Evolutionary conservation across 805 yeast species (phyloP).

Genomic region (Yueomyces sinensis): DNA sequence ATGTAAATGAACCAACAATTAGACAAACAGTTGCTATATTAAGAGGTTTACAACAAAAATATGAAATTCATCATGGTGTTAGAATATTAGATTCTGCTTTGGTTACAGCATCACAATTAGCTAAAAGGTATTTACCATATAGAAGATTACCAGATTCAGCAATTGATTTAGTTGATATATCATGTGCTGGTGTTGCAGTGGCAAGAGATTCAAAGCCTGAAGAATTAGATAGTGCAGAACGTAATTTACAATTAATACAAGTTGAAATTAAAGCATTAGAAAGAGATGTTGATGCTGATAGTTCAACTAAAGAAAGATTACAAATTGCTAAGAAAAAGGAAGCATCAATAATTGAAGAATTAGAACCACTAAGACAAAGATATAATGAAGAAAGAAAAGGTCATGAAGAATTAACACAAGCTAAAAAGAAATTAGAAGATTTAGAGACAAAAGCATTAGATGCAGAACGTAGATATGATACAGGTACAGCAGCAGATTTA

Average conservation of each 20-base stretch:
- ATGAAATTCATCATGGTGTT: constrained; percentile 96
- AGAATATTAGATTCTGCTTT: constrained; percentile 89
- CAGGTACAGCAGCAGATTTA: constrained; percentile 88
- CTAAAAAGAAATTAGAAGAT: constrained; percentile 85
- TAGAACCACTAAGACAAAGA: constrained; percentile 74
- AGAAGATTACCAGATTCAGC: constrained; percentile 96
- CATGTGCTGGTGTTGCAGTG: constrained; percentile 95
- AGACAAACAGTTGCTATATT: constrained; percentile 90
- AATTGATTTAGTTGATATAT: constrained; percentile 88
- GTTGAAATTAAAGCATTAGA: constrained; percentile 96
- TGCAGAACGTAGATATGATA: constrained; percentile 95
- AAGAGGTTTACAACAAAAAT: constrained; percentile 89
- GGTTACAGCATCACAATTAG: constrained; percentile 88
- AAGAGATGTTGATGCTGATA: constrained; percentile 80
- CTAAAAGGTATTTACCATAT: constrained; percentile 87
- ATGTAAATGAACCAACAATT: constrained; percentile 86
- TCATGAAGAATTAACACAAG: constrained; percentile 78
- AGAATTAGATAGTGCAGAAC: constrained; percentile 84
- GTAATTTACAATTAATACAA: constrained; percentile 80
- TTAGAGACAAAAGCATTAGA: constrained; percentile 85
- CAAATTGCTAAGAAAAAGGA: constrained; percentile 63
- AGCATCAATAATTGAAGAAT: constrained; percentile 74
- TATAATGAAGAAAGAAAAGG: constrained; percentile 81
- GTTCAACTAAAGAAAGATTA: constrained; percentile 75
- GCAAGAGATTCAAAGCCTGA: constrained; percentile 98